These are phyloP conservation scores for Periconia digitata DNA, from an alignment of 2,329 filamentous ascomycete species.

Conservation along the genomic window DNA sequence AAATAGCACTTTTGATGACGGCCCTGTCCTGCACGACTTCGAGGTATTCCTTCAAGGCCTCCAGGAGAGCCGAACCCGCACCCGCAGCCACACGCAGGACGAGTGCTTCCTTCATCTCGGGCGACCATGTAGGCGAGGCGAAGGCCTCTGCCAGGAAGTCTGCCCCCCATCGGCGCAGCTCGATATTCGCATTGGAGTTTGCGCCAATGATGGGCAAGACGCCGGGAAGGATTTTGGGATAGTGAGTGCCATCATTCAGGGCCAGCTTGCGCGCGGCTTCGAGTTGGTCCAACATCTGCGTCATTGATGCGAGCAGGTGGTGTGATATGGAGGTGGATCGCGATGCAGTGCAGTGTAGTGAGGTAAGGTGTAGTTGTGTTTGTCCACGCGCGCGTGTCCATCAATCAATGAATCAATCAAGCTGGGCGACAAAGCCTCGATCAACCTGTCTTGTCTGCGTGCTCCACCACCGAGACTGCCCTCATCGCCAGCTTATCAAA, in stretches of 20 bases:
- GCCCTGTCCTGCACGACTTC: constrained; percentile 68
- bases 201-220: constrained; percentile 84
- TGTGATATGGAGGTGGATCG: not conserved
- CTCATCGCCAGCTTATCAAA: constrained; percentile 33
- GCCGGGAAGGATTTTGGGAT: constrained; percentile 86
- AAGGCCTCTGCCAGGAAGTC: constrained; percentile 97
- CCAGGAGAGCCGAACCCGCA: too few species aligned
- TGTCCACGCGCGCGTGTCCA: constrained; percentile 29
- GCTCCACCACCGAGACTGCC: constrained; percentile 16
- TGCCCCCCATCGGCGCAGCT: constrained; percentile 91
- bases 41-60: constrained; percentile 62
- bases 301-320: constrained; percentile 25
- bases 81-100: constrained; percentile 74
- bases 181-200: constrained; percentile 62
- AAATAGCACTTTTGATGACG: constrained; percentile 83
- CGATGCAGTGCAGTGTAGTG: constrained; percentile 22
- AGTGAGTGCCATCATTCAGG: constrained; percentile 82
- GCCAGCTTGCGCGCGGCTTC: constrained; percentile 89
- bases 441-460: constrained; percentile 1
- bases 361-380: constrained; percentile 20
- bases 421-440: constrained; percentile 32
- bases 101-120: constrained; percentile 72
- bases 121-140: constrained; percentile 79
- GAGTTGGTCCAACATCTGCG: constrained; percentile 68
- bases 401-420: constrained; percentile 18